A percentile compares a stretch with the other conserved stretches of the same genome.
These are phyloP conservation scores for Backusella psychrophila DNA, from an alignment of 192 early-diverging fungal species.

Conservation along the genomic window DNA sequence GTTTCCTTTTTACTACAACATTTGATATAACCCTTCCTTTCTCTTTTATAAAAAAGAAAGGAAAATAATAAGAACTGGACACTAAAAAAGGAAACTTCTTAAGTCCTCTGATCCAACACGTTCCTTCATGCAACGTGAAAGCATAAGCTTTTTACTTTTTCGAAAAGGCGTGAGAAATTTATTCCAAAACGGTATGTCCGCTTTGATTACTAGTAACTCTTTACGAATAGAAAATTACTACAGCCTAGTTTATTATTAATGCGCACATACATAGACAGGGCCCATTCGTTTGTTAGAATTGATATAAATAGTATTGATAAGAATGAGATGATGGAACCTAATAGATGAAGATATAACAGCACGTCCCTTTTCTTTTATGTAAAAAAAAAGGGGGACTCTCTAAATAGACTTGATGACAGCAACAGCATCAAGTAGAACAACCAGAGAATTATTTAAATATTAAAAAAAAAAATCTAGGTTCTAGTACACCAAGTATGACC, in stretches of 20 bases:
- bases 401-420: not conserved
- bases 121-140: not conserved
- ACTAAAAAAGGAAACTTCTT: not conserved
- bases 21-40: not conserved
- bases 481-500: not conserved
- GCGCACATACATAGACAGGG: not conserved
- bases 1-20: not conserved
- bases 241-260: too few relatives aligned
- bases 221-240: too few relatives aligned
- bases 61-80: not conserved
- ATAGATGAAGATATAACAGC: not conserved
- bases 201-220: not conserved
- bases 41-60: not conserved
- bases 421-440: not conserved
- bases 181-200: not conserved
- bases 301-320: not conserved
- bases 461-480: not conserved
- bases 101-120: not conserved
- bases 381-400: not conserved
- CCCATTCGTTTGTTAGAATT: not conserved
- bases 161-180: not conserved
- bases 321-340: not conserved
- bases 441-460: too few relatives aligned
- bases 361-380: not conserved
- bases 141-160: not conserved